These are phyloP conservation scores for Scenedesmus sp. DNA, from an alignment of 163 green algal genomes.

Conservation along the genomic window DNA sequence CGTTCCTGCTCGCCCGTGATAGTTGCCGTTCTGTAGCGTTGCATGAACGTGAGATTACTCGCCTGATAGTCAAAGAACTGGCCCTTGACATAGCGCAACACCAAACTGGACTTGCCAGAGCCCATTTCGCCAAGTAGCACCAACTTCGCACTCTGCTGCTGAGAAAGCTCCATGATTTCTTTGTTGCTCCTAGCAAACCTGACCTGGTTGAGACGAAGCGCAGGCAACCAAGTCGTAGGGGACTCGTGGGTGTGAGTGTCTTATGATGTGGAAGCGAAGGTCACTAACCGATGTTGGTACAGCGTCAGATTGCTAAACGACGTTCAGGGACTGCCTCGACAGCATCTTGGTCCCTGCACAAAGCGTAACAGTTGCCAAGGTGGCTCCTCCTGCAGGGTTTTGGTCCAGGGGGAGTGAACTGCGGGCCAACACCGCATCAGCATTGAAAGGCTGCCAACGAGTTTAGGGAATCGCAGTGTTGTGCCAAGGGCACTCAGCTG, in stretches of 20 bases:
- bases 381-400: neutral
- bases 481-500: neutral
- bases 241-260: neutral
- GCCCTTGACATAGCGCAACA: conserved; percentile 97
- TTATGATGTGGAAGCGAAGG: neutral
- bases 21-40: neutral
- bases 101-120: conserved; percentile 95
- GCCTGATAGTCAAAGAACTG: conserved; percentile 99
- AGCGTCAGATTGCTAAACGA: too few species aligned
- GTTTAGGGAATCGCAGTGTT: neutral
- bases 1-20: neutral
- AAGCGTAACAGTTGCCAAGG: conserved; percentile 4
- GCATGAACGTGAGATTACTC: neutral
- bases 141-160: conserved; percentile 89
- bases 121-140: conserved; percentile 99
- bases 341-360: neutral
- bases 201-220: neutral
- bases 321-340: neutral
- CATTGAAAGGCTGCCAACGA: neutral
- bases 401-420: neutral
- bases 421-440: neutral
- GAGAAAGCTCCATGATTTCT: conserved; percentile 57
- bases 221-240: neutral
- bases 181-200: neutral
- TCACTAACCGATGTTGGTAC: neutral